A percentile compares a stretch with the other conserved stretches of the same genome.
phyloP scores from a whole-genome alignment of 2,329 filamentous ascomycete genomes.

The Fusarium siculi region DNA sequence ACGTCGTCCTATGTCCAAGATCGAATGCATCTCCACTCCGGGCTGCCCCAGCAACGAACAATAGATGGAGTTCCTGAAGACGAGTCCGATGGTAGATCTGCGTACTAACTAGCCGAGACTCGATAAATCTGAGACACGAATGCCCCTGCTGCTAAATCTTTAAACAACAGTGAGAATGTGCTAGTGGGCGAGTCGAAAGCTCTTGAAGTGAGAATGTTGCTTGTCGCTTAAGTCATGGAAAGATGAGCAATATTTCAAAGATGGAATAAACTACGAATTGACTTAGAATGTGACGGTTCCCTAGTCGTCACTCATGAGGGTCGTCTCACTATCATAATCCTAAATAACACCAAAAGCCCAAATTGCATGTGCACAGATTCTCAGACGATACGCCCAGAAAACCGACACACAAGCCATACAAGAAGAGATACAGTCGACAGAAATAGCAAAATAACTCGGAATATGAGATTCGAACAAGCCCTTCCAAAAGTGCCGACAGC shows the following conservation, averaged over 20 bases:
- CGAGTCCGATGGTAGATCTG: conserved; percentile 16
- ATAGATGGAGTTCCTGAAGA: not conserved
- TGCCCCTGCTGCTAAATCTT: not conserved
- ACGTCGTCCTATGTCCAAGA: not conserved
- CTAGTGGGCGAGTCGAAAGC: not conserved
- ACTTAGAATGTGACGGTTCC: conserved; percentile 44
- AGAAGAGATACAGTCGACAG: conserved; percentile 16
- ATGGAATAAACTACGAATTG: conserved; percentile 38
- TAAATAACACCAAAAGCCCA: conserved; percentile 43
- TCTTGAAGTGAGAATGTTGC: conserved; percentile 6
- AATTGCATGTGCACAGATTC: conserved; percentile 7
- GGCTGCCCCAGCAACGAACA: conserved; percentile 26
- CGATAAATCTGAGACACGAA: conserved; percentile 24
- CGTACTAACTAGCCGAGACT: conserved; percentile 6
- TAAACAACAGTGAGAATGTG: conserved; percentile 4
- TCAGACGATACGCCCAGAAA: not conserved
- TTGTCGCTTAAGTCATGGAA: not conserved
- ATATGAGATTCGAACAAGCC: conserved; percentile 27
- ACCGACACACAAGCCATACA: conserved; percentile 17
- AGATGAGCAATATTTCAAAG: not conserved
- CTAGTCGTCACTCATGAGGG: conserved; percentile 48
- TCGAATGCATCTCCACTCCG: not conserved
- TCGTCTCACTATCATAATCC: conserved; percentile 49
- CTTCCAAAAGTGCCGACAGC: conserved; percentile 19
- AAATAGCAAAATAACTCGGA: conserved; percentile 11